A percentile compares a stretch with the other conserved stretches of the same genome.
Conservation (phyloP, 306 rosid species). For the Prunus padus region DNA sequence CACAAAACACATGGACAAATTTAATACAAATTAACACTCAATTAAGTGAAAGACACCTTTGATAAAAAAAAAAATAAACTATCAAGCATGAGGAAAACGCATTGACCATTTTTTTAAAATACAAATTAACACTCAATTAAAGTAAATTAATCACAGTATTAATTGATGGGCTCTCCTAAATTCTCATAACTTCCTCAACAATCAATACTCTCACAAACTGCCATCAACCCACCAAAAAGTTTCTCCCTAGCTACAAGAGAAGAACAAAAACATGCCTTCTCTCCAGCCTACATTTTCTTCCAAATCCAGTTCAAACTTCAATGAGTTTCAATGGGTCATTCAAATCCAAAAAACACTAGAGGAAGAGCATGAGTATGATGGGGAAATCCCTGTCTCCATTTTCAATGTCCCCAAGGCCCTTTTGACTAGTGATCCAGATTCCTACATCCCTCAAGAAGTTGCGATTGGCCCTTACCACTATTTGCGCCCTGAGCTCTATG, state of each 20-base stretch:
- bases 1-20: no score
- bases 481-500: conserved; percentile 71
- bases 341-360: conserved; percentile 59
- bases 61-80: neutral
- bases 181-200: conserved; percentile 26
- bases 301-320: conserved; percentile 37
- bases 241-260: neutral
- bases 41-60: neutral
- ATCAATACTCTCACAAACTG: conserved; percentile 16
- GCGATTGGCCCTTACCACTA: conserved; percentile 79
- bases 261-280: conserved; percentile 14
- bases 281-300: conserved; percentile 29
- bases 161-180: neutral
- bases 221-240: neutral
- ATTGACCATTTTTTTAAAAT: neutral
- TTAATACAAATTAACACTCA: no score
- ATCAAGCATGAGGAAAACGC: conserved; percentile 32
- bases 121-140: no score
- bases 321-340: conserved; percentile 62
- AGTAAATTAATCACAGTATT: conserved; percentile 19
- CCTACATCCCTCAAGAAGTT: conserved; percentile 69
- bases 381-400: conserved; percentile 46
- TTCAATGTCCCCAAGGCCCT: conserved; percentile 54
- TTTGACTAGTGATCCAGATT: conserved; percentile 46
- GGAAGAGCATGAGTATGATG: conserved; percentile 57